phyloP scores from a whole-genome alignment of 2,329 filamentous ascomycete genomes.

The Elsinoe ampelina region DNA sequence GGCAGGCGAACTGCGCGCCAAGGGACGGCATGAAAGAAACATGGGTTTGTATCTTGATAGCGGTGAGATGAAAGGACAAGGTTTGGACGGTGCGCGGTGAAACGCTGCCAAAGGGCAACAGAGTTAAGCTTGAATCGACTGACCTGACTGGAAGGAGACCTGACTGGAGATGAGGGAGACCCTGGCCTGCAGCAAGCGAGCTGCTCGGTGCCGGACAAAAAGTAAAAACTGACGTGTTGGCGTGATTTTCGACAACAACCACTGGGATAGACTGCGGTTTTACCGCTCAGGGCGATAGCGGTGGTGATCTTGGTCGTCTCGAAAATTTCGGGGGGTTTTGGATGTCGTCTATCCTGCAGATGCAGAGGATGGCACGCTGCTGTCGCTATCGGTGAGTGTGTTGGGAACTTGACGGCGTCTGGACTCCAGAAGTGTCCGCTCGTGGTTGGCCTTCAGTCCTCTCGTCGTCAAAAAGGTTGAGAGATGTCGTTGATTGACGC shows the following conservation, averaged over 20 bases:
- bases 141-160: not conserved
- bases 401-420: no score
- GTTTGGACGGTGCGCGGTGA: not conserved
- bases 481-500: not conserved
- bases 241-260: not conserved
- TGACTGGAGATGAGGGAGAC: no score
- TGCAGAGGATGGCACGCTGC: no score
- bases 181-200: not conserved
- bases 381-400: no score
- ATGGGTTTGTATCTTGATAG: not conserved
- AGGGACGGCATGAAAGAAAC: not conserved
- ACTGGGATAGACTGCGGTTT: no score
- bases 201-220: not conserved
- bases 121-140: conserved; percentile 5
- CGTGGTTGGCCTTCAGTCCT: not conserved
- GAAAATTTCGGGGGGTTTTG: no score
- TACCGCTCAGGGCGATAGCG: no score
- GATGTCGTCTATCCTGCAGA: no score
- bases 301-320: no score
- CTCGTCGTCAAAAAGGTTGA: not conserved
- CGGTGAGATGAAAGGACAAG: conserved; percentile 9
- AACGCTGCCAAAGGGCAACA: conserved; percentile 10
- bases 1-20: not conserved
- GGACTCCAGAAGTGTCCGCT: not conserved
- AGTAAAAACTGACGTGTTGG: not conserved